Percentiles rank a stretch among this genome's conserved stretches.
Evolutionary conservation across 148 eudicot species (phyloP).

Genomic region (Euryodendron excelsum): DNA sequence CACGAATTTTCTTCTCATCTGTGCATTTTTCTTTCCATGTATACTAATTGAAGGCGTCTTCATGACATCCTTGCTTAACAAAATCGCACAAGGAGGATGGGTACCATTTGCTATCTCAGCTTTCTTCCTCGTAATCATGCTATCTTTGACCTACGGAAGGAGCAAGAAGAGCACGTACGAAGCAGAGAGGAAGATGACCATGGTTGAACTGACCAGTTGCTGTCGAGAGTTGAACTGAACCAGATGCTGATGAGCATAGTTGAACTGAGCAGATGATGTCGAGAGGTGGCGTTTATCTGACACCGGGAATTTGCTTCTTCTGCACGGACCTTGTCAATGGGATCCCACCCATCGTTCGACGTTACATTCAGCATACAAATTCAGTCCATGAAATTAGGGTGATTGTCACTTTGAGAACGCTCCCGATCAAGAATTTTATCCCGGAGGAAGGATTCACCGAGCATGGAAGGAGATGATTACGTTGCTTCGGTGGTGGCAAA

Average conservation of each 20-base stretch:
- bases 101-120: slow-evolving; percentile 37
- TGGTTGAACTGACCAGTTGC: not conserved
- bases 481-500: slow-evolving; percentile 7
- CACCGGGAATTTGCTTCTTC: slow-evolving; percentile 37
- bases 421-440: slow-evolving; percentile 26
- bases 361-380: slow-evolving; percentile 28
- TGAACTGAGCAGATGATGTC: too few relatives aligned
- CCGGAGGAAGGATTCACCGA: slow-evolving; percentile 22
- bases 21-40: slow-evolving; percentile 22
- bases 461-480: slow-evolving; percentile 7
- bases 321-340: slow-evolving; percentile 36
- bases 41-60: slow-evolving; percentile 22
- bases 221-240: too few relatives aligned
- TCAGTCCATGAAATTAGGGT: slow-evolving; percentile 31
- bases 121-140: slow-evolving; percentile 12
- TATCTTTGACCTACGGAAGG: slow-evolving; percentile 28
- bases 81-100: slow-evolving; percentile 48
- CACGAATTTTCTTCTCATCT: slow-evolving; percentile 23
- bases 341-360: slow-evolving; percentile 34
- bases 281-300: too few relatives aligned
- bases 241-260: too few relatives aligned
- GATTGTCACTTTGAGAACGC: slow-evolving; percentile 26
- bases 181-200: slow-evolving; percentile 13
- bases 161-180: slow-evolving; percentile 21
- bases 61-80: slow-evolving; percentile 31